phyloP scores from a whole-genome alignment of 495 filamentous ascomycete species.

The Aspergillus homomorphus region DNA sequence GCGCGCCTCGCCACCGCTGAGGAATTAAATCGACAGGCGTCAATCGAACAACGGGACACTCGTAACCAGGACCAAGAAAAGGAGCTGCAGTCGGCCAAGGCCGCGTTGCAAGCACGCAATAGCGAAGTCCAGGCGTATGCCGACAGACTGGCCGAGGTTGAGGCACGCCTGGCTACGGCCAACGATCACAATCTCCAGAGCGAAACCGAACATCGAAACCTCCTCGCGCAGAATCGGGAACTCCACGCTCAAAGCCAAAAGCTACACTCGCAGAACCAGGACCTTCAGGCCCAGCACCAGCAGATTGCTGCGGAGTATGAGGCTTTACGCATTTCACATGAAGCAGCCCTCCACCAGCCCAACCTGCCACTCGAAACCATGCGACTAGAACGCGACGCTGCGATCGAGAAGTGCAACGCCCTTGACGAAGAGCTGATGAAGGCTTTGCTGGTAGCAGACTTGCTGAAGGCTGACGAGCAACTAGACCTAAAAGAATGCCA shows the following conservation, averaged over 20 bases:
- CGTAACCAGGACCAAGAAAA: too few species aligned
- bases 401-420: neutral
- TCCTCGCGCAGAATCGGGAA: neutral
- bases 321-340: neutral
- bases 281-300: neutral
- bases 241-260: neutral
- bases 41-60: too few species aligned
- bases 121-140: too few species aligned
- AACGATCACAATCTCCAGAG: neutral
- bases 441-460: neutral
- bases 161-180: neutral
- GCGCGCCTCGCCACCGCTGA: too few species aligned
- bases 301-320: neutral
- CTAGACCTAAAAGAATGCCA: neutral
- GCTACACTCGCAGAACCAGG: neutral
- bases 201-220: neutral
- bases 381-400: conserved; percentile 10
- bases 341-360: neutral
- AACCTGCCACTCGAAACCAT: neutral
- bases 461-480: neutral
- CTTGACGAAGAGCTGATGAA: conserved; percentile 7
- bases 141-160: too few species aligned
- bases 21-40: too few species aligned
- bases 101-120: too few species aligned
- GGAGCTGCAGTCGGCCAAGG: too few species aligned